Evolutionary conservation across 768 basidiomycete genomes (phyloP).

Genomic region (Arthromyces matolae): DNA sequence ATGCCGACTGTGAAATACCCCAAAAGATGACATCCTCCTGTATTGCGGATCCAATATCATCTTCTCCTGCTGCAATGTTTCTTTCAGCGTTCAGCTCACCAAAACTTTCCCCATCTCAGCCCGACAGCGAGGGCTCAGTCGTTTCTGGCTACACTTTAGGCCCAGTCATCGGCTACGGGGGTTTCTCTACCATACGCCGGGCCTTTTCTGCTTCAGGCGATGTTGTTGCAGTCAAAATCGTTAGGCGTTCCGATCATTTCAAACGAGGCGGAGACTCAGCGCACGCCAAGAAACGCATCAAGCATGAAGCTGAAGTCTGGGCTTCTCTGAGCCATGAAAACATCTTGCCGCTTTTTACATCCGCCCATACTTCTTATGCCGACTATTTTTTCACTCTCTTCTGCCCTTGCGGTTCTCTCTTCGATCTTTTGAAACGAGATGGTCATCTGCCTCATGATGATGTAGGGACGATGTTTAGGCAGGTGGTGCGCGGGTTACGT

Average conservation of each 20-base stretch:
- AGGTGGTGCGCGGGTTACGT: constrained; percentile 77
- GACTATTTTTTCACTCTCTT: constrained; percentile 81
- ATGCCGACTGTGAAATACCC: neutral
- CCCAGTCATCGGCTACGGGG: constrained; percentile 71
- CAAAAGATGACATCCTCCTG: constrained; percentile 11
- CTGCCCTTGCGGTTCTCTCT: constrained; percentile 83
- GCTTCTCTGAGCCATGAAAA: constrained; percentile 77
- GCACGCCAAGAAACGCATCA: constrained; percentile 50
- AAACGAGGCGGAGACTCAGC: constrained; percentile 44
- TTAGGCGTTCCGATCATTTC: constrained; percentile 54
- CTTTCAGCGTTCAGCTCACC: constrained; percentile 58
- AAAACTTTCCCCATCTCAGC: constrained; percentile 29
- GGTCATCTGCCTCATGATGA: constrained; percentile 70
- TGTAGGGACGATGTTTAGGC: constrained; percentile 80
- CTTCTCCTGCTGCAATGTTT: constrained; percentile 74
- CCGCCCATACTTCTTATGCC: constrained; percentile 53
- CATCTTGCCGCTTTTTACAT: constrained; percentile 77
- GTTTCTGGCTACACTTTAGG: constrained; percentile 77
- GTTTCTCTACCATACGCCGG: constrained; percentile 75
- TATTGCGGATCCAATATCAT: constrained; percentile 20
- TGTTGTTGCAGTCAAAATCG: constrained; percentile 80
- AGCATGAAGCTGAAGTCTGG: constrained; percentile 74
- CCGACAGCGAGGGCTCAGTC: constrained; percentile 64
- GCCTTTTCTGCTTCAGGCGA: constrained; percentile 63
- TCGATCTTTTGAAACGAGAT: constrained; percentile 74